Percentiles rank a stretch among this genome's conserved stretches.
phyloP scores from a whole-genome alignment of 495 filamentous ascomycete species.

The Neohortaea acidophila region DNA sequence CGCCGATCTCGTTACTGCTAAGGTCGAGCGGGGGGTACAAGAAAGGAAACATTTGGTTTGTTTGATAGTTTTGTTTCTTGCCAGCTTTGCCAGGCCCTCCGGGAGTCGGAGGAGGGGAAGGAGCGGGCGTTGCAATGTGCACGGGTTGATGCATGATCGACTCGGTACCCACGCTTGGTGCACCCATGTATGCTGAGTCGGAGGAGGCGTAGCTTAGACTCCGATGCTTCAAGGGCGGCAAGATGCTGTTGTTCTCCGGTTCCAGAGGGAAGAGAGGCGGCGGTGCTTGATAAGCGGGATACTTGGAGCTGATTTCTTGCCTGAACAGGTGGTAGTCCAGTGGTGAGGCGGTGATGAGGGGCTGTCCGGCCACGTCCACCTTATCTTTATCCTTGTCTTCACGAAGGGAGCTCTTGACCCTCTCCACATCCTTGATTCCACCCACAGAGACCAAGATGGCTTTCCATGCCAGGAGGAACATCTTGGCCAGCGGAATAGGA shows the following conservation, averaged over 20 bases:
- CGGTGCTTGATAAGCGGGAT: constrained; percentile 88
- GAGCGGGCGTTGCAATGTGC: constrained; percentile 92
- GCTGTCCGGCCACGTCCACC: constrained; percentile 31
- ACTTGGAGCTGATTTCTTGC: constrained; percentile 97
- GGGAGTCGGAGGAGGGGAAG: constrained; percentile 91
- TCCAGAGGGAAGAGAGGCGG: constrained; percentile 71
- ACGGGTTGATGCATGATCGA: constrained; percentile 93
- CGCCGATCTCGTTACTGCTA: constrained; percentile 67
- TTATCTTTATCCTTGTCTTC: constrained; percentile 27
- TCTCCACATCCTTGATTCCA: constrained; percentile 51
- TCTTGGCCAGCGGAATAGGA: constrained; percentile 46
- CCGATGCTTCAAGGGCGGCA: constrained; percentile 67
- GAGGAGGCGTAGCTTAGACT: constrained; percentile 34
- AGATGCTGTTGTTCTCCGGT: constrained; percentile 72
- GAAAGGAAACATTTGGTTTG: constrained; percentile 96
- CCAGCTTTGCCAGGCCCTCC: constrained; percentile 75
- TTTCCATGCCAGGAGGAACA: constrained; percentile 83
- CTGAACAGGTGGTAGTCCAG: constrained; percentile 93
- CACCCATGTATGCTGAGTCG: constrained; percentile 31
- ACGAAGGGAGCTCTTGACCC: constrained; percentile 50
- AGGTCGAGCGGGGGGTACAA: constrained; percentile 85
- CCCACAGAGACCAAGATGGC: constrained; percentile 73
- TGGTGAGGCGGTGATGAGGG: constrained; percentile 75
- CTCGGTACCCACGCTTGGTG: constrained; percentile 28
- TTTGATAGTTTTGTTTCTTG: constrained; percentile 99